Conservation (phyloP, 73 alveolate species). For the Stentor coeruleus region DNA sequence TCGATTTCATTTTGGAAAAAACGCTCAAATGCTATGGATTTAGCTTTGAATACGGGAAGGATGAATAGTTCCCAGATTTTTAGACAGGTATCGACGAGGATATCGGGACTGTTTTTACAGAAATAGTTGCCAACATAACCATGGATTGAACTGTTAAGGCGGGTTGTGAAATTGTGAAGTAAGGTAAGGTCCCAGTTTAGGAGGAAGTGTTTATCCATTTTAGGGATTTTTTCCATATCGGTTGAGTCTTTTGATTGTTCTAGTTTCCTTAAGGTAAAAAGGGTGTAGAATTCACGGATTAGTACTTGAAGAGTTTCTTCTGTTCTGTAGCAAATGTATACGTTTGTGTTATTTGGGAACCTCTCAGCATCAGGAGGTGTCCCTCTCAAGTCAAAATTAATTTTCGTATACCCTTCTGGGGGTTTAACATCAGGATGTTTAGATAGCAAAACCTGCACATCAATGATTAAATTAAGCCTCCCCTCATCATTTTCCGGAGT, state of each 20-base stretch:
- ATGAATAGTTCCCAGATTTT: slow-evolving; percentile 34
- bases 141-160: not conserved
- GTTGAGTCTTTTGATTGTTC: slow-evolving; percentile 13
- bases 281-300: slow-evolving; percentile 66
- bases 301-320: slow-evolving; percentile 72
- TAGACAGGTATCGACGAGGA: slow-evolving; percentile 29
- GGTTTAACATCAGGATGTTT: slow-evolving; percentile 81
- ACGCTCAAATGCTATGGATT: slow-evolving; percentile 37
- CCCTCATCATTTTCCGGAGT: slow-evolving; percentile 81
- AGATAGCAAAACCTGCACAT: slow-evolving; percentile 78
- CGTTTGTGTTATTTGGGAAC: slow-evolving; percentile 83
- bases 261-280: slow-evolving; percentile 67
- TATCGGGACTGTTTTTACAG: not conserved
- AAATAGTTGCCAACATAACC: not conserved
- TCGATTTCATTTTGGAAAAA: slow-evolving; percentile 34
- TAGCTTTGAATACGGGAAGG: slow-evolving; percentile 43
- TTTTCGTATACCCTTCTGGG: slow-evolving; percentile 77
- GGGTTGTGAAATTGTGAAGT: not conserved
- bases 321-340: slow-evolving; percentile 77
- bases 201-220: not conserved
- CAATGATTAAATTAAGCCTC: slow-evolving; percentile 71
- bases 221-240: not conserved
- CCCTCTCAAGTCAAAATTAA: slow-evolving; percentile 64
- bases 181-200: not conserved
- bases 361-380: slow-evolving; percentile 64